phyloP scores from a whole-genome alignment of 2,329 filamentous ascomycete species.

The Paracoccidioides lutzii region DNA sequence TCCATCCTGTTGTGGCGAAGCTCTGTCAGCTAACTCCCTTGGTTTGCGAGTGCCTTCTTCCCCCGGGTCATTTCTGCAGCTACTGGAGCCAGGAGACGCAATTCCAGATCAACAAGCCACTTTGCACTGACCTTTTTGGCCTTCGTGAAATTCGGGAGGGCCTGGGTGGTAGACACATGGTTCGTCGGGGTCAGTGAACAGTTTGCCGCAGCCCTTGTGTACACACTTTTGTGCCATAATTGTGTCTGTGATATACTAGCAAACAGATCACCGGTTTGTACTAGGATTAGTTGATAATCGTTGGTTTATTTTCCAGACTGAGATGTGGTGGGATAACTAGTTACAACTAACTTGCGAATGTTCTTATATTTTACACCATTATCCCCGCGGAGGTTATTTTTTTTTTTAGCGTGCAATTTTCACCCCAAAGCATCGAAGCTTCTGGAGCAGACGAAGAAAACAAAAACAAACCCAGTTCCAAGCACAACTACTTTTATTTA shows the following conservation, averaged over 20 bases:
- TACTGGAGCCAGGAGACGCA: too few relatives aligned
- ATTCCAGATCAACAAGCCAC: neutral
- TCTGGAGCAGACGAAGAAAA: conserved; percentile 6
- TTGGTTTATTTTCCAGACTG: neutral
- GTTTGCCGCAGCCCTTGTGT: conserved; percentile 89
- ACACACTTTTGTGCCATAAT: conserved; percentile 58
- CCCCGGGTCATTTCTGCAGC: neutral
- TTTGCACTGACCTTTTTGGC: conserved; percentile 73
- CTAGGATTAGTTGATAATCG: neutral
- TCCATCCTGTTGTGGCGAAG: conserved; percentile 59
- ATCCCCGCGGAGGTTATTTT: neutral
- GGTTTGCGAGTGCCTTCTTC: neutral
- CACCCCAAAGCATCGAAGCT: conserved; percentile 9
- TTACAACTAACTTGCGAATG: neutral
- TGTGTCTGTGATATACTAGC: neutral
- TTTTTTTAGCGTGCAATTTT: neutral
- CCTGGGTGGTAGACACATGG: conserved; percentile 86
- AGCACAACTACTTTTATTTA: neutral
- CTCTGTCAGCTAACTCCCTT: neutral
- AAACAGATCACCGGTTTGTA: neutral
- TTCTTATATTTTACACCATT: neutral
- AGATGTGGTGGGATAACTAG: neutral
- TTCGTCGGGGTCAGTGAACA: conserved; percentile 68
- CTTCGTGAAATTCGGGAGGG: conserved; percentile 90
- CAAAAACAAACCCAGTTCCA: neutral